Base-by-base conservation (phyloP, 1,284 basidiomycete species). In the Microbotryum violaceum region DNA sequence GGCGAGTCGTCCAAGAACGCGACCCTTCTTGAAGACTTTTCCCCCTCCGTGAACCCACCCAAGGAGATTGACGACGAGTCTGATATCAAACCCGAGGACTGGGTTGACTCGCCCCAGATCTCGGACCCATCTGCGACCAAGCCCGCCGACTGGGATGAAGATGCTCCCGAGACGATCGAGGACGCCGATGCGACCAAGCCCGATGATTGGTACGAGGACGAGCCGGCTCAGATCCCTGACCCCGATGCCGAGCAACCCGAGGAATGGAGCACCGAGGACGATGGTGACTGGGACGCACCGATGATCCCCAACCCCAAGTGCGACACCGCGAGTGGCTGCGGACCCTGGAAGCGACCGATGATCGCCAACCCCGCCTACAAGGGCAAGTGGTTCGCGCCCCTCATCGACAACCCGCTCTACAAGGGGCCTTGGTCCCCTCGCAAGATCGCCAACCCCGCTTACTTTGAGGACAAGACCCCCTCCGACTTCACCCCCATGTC, bases 211-310 rank as follows among this genome's bases (percentile, higher is more conserved):
- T 84, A 97, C 67, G 91, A 90, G 70, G 80, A 97, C 65, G 93
- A 97, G 76, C 84, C 87, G 4, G 77, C 83, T 62, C 81, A 78
- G 56, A 83, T 97, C 69, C 84, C 91, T 56, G 96, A 98, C 76
- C 93, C 96, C 67, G 85, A 85, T 82, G 71, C 70, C 6, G 68
- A 71, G 77, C 97, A 97, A 82, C 96, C 96, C 33, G 94, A 97
- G 75, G 96, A 99, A 78, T 99, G 96, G 96, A 93, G 97, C 74
- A 89, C 98, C 70, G 96, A 97, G 77, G 94, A 98, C 76, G 94
- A 98, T 73, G 96, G 96, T 76, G 94, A 97, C 74, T 99, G 92
- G 91, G 83, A 97, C 65, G 83, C 92, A 14, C 92, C 94, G 31
- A 84, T 83, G 64, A 80, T 98, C 61, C 79, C 83, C 44, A 77